Evolutionary conservation across 495 filamentous ascomycete genomes (phyloP), one percentile per base, ranked within the genome.

Genomic region (Podospora anserina): DNA sequence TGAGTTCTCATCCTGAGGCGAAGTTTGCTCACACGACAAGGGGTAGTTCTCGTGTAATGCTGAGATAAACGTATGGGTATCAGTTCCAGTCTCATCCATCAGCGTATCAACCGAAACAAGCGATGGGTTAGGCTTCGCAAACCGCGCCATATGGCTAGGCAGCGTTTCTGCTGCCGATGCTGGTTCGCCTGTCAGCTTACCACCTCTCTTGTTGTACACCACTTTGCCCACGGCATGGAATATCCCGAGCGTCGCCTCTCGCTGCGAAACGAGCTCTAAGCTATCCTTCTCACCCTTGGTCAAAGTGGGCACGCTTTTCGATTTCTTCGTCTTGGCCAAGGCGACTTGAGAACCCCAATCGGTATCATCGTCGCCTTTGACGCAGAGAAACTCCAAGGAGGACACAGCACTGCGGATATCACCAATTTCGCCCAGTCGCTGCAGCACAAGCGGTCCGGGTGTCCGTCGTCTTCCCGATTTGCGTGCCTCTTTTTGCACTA

Each of bases 221-320:
- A 98, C 90, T 71, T 93, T 97, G 18, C 94, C 96, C 62, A 99
- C 90, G 30, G 96, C 93, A 78, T 99, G 96, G 74, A 99, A 99
- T 67, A 99, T 89, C 1, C 93, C 94, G 6, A 97, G 82, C 70
- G 86, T 94, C 20, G 91, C 86, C 78, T 97, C 93, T 61, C 96
- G 86, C 72, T 94, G 92, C 1, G 90, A 92, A 4, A 98, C 84
- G 58, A 92, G 75, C 70, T 90, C 84, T 3, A 96, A 77, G 19
- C 87, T 90, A 63, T 91, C 87, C 63, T 84, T 81, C 72, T 97
- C 94, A 69, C 89, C 87, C 54, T 85, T 83, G 0, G 92, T 94
- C 27, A 93, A 70, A 2, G 86, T 74, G n/a, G 81, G 78, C 23
- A 79, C 75, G 34, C 85, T 82, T 68, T 85, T 87, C 32, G 82